Evolutionary conservation across 1,139 yeast genomes (phyloP), one percentile per base, ranked within the genome.

Genomic region (Hanseniaspora sp.): DNA sequence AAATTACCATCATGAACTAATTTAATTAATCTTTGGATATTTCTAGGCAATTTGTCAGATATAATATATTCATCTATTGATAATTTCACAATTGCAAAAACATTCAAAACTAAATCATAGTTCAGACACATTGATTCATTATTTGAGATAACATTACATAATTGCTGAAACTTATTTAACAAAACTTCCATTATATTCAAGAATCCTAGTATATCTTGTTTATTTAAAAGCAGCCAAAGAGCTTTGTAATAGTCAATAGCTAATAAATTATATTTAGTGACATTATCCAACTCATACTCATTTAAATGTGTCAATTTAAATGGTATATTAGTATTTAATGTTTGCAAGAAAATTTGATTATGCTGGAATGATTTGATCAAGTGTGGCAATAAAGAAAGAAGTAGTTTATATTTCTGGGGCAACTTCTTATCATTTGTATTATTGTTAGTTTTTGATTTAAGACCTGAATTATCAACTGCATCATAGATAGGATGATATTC

Each of bases 251-350:
- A 49, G 4, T 49, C 47, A 6, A 43, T 18, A 8, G 37, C 33
- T 8, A 43, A 30, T 13, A 49, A 8, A 17, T 31, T 42, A 31
- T 42, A 42, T 7, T 17, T 11, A 8, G 38, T 49, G 1, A 18
- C 15, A 6, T 9, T 6, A 17, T 29, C 45, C 7, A 49, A 17
- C 30, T 49, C 18, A 18, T 49, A 49, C 30, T 49, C 53, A 2
- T 43, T 47, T 23, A 49, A 37, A 28, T 49, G 35, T 18, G 31
- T 42, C 13, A 49, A 15, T 38, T 49, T 49, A 17, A 42, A 29
- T 3, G 53, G 47, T 11, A 49, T 49, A 18, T 49, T 49, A 29
- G 53, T 49, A 11, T 49, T 45, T 30, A 49, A 30, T 4, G 53
- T 49, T n/a, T 49, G 45, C 23, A 49, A 43, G 12, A 42, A 49